phyloP scores from a whole-genome alignment of 805 yeast genomes.

The Spathaspora boniae region DNA sequence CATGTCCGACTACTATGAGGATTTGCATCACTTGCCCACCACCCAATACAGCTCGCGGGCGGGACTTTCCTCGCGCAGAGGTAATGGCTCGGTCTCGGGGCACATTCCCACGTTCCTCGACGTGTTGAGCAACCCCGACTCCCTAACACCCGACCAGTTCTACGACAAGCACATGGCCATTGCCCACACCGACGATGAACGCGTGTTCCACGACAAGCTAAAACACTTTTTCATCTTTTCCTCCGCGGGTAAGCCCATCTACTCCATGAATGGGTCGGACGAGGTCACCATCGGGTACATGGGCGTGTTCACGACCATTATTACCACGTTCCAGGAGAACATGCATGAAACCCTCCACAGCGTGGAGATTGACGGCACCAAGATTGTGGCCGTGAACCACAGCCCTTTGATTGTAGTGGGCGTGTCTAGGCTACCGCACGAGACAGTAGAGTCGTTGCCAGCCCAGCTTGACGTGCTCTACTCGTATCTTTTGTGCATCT shows the following conservation, averaged over 20 bases:
- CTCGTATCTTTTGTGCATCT: constrained; percentile 73
- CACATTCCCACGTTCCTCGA: constrained; percentile 12
- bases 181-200: constrained; percentile 12
- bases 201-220: constrained; percentile 26
- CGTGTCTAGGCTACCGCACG: constrained; percentile 50
- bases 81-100: too few species aligned
- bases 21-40: not conserved
- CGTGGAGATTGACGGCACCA: constrained; percentile 47
- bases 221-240: constrained; percentile 81
- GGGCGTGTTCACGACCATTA: constrained; percentile 78
- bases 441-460: constrained; percentile 26
- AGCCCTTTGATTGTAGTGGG: constrained; percentile 75
- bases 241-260: constrained; percentile 85
- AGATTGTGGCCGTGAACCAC: constrained; percentile 57
- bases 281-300: constrained; percentile 64
- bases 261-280: constrained; percentile 71
- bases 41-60: too few species aligned
- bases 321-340: constrained; percentile 60
- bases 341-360: constrained; percentile 40
- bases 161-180: constrained; percentile 15
- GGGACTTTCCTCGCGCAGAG: too few species aligned
- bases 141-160: constrained; percentile 10
- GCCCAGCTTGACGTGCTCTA: constrained; percentile 70
- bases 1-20: constrained; percentile 1
- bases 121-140: constrained; percentile 11